Conservation (phyloP, 768 basidiomycete genomes). For the Suillus subluteus region DNA sequence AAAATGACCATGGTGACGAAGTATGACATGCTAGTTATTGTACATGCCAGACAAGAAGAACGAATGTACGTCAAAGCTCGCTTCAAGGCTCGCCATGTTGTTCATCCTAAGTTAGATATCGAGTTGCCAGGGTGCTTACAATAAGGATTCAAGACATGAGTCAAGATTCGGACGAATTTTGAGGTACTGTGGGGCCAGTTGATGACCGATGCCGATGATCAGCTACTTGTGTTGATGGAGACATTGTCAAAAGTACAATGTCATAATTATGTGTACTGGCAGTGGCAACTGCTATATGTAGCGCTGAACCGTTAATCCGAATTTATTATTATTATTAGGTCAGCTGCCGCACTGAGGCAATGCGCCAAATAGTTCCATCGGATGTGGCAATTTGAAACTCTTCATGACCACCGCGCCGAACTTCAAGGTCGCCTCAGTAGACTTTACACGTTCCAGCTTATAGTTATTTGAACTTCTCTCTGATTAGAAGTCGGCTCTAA, state of each 20-base stretch:
- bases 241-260: not conserved
- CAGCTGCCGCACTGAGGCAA: not conserved
- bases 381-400: not conserved
- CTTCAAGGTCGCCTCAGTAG: not conserved
- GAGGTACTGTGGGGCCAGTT: not conserved
- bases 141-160: not conserved
- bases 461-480: not conserved
- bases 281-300: too few relatives aligned
- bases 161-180: not conserved
- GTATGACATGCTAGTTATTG: not conserved
- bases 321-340: not conserved
- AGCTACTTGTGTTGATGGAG: not conserved
- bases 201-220: not conserved
- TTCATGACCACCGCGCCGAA: not conserved
- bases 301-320: too few relatives aligned
- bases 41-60: not conserved
- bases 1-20: conserved; percentile 1
- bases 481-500: not conserved
- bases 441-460: not conserved
- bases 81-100: not conserved
- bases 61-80: not conserved
- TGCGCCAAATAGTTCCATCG: not conserved
- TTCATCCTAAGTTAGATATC: not conserved
- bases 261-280: too few relatives aligned
- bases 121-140: not conserved